Conservation (phyloP, 2,329 filamentous ascomycete species). For the Aureobasidium pullulans region DNA sequence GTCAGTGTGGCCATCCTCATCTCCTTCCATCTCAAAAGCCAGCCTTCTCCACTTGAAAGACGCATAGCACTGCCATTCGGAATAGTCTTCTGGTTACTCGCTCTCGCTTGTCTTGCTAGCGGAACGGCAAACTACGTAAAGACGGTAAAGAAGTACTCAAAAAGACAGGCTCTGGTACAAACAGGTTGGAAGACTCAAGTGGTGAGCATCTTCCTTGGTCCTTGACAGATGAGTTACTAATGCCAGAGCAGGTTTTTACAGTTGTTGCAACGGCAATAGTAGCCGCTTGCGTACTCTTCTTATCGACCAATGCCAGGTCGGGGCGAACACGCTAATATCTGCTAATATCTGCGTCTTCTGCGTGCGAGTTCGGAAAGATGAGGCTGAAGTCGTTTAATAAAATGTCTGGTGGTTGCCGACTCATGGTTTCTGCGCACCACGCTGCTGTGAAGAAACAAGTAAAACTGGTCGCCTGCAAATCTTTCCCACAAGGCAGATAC, state of each 20-base stretch:
- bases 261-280: conserved; percentile 57
- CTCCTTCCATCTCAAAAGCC: conserved; percentile 79
- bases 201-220: conserved; percentile 38
- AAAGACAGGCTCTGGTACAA: conserved; percentile 76
- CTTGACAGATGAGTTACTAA: not conserved
- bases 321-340: conserved; percentile 9
- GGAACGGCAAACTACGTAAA: conserved; percentile 84
- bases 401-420: conserved; percentile 5
- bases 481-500: not conserved
- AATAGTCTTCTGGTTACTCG: conserved; percentile 77
- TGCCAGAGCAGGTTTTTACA: conserved; percentile 49
- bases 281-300: conserved; percentile 56
- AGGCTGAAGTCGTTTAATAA: not conserved
- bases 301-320: conserved; percentile 36
- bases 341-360: not conserved
- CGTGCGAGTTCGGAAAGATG: no score
- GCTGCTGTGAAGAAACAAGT: conserved; percentile 3
- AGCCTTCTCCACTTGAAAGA: conserved; percentile 63
- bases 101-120: conserved; percentile 65
- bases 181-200: conserved; percentile 87
- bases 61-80: conserved; percentile 77
- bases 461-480: not conserved
- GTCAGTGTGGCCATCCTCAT: conserved; percentile 85
- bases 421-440: not conserved
- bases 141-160: conserved; percentile 73